Evolutionary conservation across 805 yeast genomes (phyloP), one percentile per base, ranked within the genome.

Genomic region (Suhomyces sp.): DNA sequence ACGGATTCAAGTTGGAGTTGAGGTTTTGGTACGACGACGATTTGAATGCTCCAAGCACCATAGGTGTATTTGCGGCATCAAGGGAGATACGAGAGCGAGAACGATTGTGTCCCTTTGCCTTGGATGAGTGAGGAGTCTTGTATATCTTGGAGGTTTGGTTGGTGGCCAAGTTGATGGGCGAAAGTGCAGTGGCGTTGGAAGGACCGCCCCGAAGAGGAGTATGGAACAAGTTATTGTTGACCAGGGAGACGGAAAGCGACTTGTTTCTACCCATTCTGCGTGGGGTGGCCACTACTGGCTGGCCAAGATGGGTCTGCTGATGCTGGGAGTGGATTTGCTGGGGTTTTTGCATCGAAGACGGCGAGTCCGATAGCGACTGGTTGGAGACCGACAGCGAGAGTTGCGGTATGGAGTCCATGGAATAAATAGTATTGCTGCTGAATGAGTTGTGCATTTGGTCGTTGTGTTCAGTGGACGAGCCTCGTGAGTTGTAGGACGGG

Each of bases 1-100:
- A 79, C 8, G 83, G 82, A 56, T 78, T 79, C 6, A 61, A 55
- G 33, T 46, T 51, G 15, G 48, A 15, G 40, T 43, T 35, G 37
- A 41, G 44, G 21, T 33, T 33, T 21, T 46, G 48, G 44, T 43
- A 49, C 19, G 51, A 52, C 43, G 48, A 46, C 17, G 55, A 50
- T 20, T 44, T 43, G 20, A 46, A 29, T 9, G 43, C 33, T 10
- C 50, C 50, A 4, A 47, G 43, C 15, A 51, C 40, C 44, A 53
- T 40, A 20, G 65, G 58, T 13, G 54, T 49, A 35, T 61, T 58
- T 12, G 60, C 53, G 1, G 67, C 68, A 56, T 75, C 79, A 17
- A 73, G 40, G 10, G 76, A 70, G 25, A 73, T 57, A 39, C 77
- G 58, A 2, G 80, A 76, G 44, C 75, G 60, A 3, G 79, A 70